These are phyloP conservation scores for Colletotrichum sp. DNA, from an alignment of 2,329 filamentous ascomycete genomes.

Conservation along the genomic window DNA sequence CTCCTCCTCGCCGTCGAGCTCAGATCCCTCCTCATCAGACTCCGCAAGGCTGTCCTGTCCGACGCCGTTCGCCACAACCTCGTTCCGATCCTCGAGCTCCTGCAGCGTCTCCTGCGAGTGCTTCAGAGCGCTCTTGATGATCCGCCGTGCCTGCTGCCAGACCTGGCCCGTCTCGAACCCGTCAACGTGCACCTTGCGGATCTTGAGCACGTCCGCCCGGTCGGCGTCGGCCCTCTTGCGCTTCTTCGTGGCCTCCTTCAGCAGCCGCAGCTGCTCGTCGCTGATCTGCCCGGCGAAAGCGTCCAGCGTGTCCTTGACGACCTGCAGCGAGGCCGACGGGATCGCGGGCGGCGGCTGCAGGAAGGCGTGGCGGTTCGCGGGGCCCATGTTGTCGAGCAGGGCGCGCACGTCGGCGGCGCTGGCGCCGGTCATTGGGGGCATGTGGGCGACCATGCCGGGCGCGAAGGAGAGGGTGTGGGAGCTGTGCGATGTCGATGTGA, in stretches of 20 bases:
- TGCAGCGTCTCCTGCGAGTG: conserved; percentile 53
- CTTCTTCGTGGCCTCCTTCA: conserved; percentile 75
- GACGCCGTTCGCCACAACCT: conserved; percentile 44
- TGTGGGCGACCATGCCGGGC: conserved; percentile 43
- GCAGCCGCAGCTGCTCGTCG: conserved; percentile 71
- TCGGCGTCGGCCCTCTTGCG: conserved; percentile 68
- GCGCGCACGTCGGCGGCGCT: conserved; percentile 46
- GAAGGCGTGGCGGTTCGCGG: conserved; percentile 72
- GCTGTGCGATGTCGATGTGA: conserved; percentile 51
- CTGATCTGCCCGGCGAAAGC: conserved; percentile 76
- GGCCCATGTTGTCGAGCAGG: conserved; percentile 62
- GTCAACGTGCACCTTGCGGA: conserved; percentile 83
- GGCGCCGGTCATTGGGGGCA: conserved; percentile 24
- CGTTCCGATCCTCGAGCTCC: conserved; percentile 51
- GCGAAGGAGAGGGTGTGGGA: conserved; percentile 66
- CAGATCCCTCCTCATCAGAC: conserved; percentile 40
- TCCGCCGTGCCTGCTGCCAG: conserved; percentile 90
- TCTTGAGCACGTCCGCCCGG: conserved; percentile 65
- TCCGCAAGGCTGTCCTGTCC: conserved; percentile 37
- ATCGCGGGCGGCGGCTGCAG: conserved; percentile 74
- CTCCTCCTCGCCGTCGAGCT: conserved; percentile 25
- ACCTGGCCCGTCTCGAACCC: conserved; percentile 90
- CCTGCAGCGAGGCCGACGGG: conserved; percentile 71
- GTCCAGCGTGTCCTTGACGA: conserved; percentile 83
- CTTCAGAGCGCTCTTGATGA: conserved; percentile 66